Percentiles rank a stretch among this genome's conserved stretches.
Conservation (phyloP, 1,284 basidiomycete species). For the Pseudozyma flocculosa region DNA sequence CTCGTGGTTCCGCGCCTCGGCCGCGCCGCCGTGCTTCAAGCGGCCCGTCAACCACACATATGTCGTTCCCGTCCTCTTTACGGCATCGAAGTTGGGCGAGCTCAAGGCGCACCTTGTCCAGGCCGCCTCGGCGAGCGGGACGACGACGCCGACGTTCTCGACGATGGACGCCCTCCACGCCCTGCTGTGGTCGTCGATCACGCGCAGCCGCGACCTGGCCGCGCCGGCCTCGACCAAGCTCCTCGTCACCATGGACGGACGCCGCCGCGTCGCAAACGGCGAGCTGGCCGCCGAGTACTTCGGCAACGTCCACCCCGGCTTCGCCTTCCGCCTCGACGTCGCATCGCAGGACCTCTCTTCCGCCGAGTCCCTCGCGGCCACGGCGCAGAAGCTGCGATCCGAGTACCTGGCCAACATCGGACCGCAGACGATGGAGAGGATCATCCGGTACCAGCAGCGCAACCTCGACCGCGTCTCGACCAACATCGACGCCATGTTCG, state of each 20-base stretch:
- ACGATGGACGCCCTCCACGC: constrained; percentile 5
- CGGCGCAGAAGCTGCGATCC: not conserved
- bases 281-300: not conserved
- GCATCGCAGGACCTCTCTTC: not conserved
- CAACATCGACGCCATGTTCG: constrained; percentile 1
- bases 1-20: no score
- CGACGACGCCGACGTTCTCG: no score
- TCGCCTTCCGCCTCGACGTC: not conserved
- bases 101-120: constrained; percentile 1
- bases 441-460: constrained; percentile 4
- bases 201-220: constrained; percentile 1
- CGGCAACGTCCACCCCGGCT: constrained; percentile 7
- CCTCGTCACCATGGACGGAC: constrained; percentile 2
- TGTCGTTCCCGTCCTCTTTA: not conserved
- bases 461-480: not conserved
- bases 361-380: no score
- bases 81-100: not conserved
- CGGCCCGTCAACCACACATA: no score
- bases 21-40: no score
- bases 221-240: not conserved
- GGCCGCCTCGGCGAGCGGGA: no score
- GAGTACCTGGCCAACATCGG: not conserved
- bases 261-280: not conserved
- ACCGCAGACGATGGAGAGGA: not conserved
- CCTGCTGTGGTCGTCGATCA: constrained; percentile 1